These are phyloP conservation scores for Aspergillus pseudoterreus DNA, from an alignment of 2,329 filamentous ascomycete genomes.

Conservation along the genomic window DNA sequence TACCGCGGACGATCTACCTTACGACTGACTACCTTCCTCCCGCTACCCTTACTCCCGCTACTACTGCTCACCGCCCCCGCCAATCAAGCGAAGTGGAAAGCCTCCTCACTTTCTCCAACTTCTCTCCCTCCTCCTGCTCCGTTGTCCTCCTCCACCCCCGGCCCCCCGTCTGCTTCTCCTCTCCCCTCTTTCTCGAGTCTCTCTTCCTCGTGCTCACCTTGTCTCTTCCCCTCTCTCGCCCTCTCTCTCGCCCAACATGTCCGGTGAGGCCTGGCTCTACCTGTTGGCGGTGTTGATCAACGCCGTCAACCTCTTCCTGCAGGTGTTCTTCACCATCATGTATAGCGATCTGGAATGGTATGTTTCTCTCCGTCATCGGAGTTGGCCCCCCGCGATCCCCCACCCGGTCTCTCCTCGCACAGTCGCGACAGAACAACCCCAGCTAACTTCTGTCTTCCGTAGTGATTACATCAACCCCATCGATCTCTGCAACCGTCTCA, in stretches of 20 bases:
- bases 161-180: neutral
- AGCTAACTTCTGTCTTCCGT: conserved; percentile 29
- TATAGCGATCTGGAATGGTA: conserved; percentile 99
- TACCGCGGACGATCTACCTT: too few species aligned
- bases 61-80: neutral
- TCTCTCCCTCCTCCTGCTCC: neutral
- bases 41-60: neutral
- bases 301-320: conserved; percentile 98
- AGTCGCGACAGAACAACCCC: neutral
- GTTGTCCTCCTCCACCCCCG: neutral
- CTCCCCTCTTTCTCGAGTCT: neutral
- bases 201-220: neutral
- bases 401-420: too few species aligned
- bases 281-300: conserved; percentile 97
- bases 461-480: conserved; percentile 99
- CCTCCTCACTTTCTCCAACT: neutral
- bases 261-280: conserved; percentile 97
- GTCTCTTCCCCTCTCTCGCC: conserved; percentile 3
- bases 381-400: too few species aligned
- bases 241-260: conserved; percentile 60
- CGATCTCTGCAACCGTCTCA: conserved; percentile 99
- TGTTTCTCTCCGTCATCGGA: conserved; percentile 30
- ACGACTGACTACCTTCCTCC: too few species aligned
- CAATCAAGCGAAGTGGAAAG: neutral
- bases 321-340: conserved; percentile 99